Percentiles rank a stretch among this genome's conserved stretches.
These are phyloP conservation scores for Oidiodendron maius DNA, from an alignment of 495 filamentous ascomycete genomes.

Conservation along the genomic window DNA sequence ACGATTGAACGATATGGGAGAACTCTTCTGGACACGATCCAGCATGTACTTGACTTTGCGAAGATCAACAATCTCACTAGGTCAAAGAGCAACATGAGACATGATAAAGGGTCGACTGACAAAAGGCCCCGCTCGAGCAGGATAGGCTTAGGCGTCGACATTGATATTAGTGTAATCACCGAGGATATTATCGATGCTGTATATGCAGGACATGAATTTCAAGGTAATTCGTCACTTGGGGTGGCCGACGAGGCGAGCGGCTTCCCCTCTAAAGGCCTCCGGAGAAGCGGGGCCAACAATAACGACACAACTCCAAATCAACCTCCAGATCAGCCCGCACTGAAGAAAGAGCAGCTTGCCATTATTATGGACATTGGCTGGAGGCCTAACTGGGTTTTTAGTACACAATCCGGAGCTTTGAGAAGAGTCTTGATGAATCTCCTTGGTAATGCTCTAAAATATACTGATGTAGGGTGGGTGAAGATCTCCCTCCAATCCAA, in stretches of 20 bases:
- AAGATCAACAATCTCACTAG: conserved; percentile 45
- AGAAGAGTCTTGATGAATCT: conserved; percentile 40
- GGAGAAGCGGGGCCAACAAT: neutral
- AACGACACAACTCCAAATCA: conserved; percentile 2
- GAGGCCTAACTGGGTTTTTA: conserved; percentile 27
- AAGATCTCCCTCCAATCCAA: conserved; percentile 13
- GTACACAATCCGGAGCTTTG: conserved; percentile 34
- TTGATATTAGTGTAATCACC: conserved; percentile 27
- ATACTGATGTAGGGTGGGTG: conserved; percentile 21
- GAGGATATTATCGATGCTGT: conserved; percentile 40
- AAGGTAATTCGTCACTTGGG: conserved; percentile 16
- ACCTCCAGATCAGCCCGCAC: conserved; percentile 6
- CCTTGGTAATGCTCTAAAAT: conserved; percentile 41
- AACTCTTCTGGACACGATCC: conserved; percentile 75
- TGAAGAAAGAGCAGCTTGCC: conserved; percentile 17
- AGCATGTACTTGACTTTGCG: conserved; percentile 63
- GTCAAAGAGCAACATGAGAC: conserved; percentile 20
- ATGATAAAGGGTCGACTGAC: neutral
- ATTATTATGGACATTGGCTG: conserved; percentile 30
- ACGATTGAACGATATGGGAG: conserved; percentile 70
- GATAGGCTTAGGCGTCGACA: conserved; percentile 6
- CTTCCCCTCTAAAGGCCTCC: neutral
- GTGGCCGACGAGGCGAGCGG: neutral
- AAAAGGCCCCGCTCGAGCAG: conserved; percentile 1
- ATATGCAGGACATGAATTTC: conserved; percentile 27